Evolutionary conservation across 305 asterid genomes (phyloP).

Genomic region (Rubia tinctorum): DNA sequence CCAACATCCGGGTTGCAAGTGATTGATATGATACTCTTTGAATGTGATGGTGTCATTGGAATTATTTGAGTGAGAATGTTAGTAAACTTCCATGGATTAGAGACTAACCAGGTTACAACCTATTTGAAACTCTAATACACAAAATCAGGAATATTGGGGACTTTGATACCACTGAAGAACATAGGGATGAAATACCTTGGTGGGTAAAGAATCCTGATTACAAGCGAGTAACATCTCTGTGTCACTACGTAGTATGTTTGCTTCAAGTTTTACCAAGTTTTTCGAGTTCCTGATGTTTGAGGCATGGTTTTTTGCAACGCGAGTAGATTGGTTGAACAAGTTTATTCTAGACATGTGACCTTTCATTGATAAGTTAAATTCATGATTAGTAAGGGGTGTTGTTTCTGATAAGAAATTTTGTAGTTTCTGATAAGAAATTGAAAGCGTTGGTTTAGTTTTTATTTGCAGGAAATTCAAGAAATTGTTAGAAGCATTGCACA

Average conservation of each 20-base stretch:
- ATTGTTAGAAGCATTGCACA: slow-evolving; percentile 61
- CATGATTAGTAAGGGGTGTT: not conserved
- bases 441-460: slow-evolving; percentile 15
- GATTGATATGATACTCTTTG: not conserved
- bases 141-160: slow-evolving; percentile 44
- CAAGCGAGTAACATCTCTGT: slow-evolving; percentile 55
- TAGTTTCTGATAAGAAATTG: not conserved
- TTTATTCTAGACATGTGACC: slow-evolving; percentile 75
- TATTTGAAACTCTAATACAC: slow-evolving; percentile 35
- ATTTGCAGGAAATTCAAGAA: slow-evolving; percentile 57
- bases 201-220: slow-evolving; percentile 92
- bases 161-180: slow-evolving; percentile 47
- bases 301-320: slow-evolving; percentile 20
- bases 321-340: slow-evolving; percentile 89
- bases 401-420: not conserved
- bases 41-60: not conserved
- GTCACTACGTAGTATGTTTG: not conserved
- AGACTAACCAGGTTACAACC: not conserved
- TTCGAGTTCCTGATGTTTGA: not conserved
- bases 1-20: not conserved
- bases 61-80: not conserved
- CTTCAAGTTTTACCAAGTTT: not conserved
- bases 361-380: slow-evolving; percentile 68
- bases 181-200: slow-evolving; percentile 70
- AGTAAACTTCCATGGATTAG: not conserved